These are phyloP conservation scores for Metarhizium sp. DNA, from an alignment of 2,329 filamentous ascomycete species.

Conservation along the genomic window DNA sequence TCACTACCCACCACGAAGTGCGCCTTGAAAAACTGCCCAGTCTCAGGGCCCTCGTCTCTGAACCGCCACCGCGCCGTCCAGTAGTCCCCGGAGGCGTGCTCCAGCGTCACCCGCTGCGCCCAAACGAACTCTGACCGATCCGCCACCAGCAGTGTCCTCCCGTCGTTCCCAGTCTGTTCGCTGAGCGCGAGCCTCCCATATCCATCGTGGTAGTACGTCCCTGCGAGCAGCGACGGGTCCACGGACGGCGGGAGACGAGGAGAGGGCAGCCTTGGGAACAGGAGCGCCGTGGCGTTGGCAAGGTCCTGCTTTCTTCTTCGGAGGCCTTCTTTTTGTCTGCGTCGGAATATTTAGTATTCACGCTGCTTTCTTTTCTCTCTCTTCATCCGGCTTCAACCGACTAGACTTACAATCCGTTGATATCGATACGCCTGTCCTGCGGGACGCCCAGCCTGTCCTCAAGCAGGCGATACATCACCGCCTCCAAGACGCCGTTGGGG, in stretches of 20 bases:
- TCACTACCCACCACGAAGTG: background rate
- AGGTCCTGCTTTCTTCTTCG: background rate
- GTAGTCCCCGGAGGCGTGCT: background rate
- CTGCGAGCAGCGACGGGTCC: background rate
- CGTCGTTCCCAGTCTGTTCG: background rate
- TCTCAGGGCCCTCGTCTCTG: background rate
- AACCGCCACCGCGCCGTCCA: background rate
- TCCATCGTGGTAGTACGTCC: background rate
- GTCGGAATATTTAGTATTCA: background rate
- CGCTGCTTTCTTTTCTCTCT: background rate
- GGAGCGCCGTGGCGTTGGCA: background rate
- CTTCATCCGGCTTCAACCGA: background rate
- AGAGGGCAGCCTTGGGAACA: background rate
- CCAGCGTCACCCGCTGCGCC: background rate
- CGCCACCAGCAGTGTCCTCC: background rate
- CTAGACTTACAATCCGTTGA: background rate
- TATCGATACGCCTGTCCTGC: slow-evolving; percentile 11
- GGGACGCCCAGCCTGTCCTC: slow-evolving; percentile 20
- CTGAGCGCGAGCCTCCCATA: background rate
- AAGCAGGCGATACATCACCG: slow-evolving; percentile 18
- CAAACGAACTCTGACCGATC: background rate
- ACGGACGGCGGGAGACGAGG: background rate
- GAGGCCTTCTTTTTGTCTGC: background rate
- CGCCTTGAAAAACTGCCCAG: background rate
- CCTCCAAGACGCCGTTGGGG: slow-evolving; percentile 21